Base-by-base conservation (phyloP, 2,329 filamentous ascomycete species). In the Ilyonectria sp. region DNA sequence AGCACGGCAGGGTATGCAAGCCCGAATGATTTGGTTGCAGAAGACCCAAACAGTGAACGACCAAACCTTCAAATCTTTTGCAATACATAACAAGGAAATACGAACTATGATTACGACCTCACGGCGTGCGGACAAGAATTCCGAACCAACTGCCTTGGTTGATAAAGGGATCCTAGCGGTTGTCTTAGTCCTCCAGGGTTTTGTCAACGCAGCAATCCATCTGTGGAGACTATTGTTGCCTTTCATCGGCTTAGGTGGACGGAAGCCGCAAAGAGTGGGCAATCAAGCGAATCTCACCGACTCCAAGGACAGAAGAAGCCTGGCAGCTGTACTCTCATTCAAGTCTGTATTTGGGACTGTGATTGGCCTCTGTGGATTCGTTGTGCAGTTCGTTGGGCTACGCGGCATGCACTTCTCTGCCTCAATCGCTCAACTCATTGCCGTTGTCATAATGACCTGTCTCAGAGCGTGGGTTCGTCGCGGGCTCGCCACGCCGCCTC, bases 351-450 rank as follows among this genome's bases (percentile, higher is more conserved):
- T 49, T 11, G 75, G 68, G 4, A 67, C 69, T 2, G 15, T 68
- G 0, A 52, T 77, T 21, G 59, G 61, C 4, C 37, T 79, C 11
- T 37, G 52, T 6, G 78, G 78, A 2, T 80, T 76, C 57, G 31
- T 79, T 10, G 44, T 70, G 1, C 78, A 79, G 52, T 79, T 79
- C 26, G 63, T 74, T 15, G 77, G 77, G 4, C 54, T 77, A 21
- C 70, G 76, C 2, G 72, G 62, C 2, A 71, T 76, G 69, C 69
- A 78, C 49, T 77, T 70, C 69, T 73, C 73, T 1, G 71, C 66
- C 1, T 62, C 74, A 3, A 44, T 78, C 17, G 63, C 60, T 7
- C 76, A 79, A 33, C 75, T 80, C 29, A 71, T 19, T 1, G 70
- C 65, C 6, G 73, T 69, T 1, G 1, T 74, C 6, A 6, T 76